Base-by-base conservation (phyloP, 208 protist species). In the Angomonas deanei region DNA sequence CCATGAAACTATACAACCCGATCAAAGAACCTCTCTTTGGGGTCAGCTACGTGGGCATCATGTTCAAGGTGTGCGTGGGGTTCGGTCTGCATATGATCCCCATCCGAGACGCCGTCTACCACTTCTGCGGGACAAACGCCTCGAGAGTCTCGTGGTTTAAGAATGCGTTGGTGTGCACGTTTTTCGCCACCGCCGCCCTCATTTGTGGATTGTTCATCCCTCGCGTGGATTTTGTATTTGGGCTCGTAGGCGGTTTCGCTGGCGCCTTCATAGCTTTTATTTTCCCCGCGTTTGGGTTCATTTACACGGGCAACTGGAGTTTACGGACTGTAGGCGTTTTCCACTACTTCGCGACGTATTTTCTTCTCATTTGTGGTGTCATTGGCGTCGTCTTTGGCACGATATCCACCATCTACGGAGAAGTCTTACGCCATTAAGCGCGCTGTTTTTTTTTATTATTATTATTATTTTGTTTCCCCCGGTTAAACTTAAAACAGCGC, bases 221-320 rank as follows among this genome's bases (percentile, higher is more conserved):
- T 6, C 57, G 67, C 34, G 76, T 94, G 24, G 78, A 66, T 26
- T 61, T 81, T 8, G 80, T 89, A 33, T 92, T 94, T 67, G 80
- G 78, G 23, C 74, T 92, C 8, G 55, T 92, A 23, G 88, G 88
- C 19, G 67, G 68, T 31, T 66, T 92, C 42, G 84, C 64, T 32
- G 79, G 82, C 38, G 81, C 78, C n/a, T 87, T 81, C 57, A 74
- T 94, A 34, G 79, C 72, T 28, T 94, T 84, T 46, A 62, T 92
- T 13, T 88, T 87, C 50, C 88, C 88, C 1, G 67, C 88, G 19
- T 42, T 83, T 19, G 80, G 91, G 64, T 68, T 72, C 54, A 89
- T 92, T 80, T 88, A 90, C 64, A 32, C 65, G 3, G 86, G 80
- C n/a, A 68, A 74, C 65, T 88, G 69, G 55, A 68, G 42, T 3